Base-by-base conservation (phyloP, 2,329 filamentous ascomycete species). In the Waltergamsia citrina region DNA sequence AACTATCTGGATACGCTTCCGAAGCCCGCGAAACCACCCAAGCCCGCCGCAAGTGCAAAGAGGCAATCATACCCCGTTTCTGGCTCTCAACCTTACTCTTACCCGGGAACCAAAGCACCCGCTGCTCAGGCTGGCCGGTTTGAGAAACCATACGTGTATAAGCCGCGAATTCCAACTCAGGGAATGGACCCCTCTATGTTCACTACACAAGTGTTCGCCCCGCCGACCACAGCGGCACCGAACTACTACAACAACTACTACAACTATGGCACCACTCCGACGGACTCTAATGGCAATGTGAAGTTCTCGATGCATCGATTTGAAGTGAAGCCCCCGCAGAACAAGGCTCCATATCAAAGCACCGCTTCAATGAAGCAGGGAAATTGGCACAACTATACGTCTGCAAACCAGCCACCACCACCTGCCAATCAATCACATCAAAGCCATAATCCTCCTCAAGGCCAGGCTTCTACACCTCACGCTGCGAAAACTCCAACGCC, bases 1-100 rank as follows among this genome's bases (percentile, higher is more conserved):
- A 83, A 81, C 51, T 88, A 81, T 55, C 56, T 87, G 51, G 80
- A 85, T 29, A 78, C 80, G 3, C 63, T 86, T 34, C 75, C 65
- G 33, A 74, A 74, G 43, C 64, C 67, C 5, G 46, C 54, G 4
- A 65, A 60, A 41, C 55, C 59, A 17, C 26, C 26, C 4, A 28
- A 28, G 12, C n/a, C n/a, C n/a, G n/a, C n/a, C n/a, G 7, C 15
- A 11, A 6, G 15, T 17, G 15, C 15, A 30, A 17, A 27, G 12
- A 27, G 25, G 16, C n/a, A 23, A 6, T 28, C 20, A 11, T 25
- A 32, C 8, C 7, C 28, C 7, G 6, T 17, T 8, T 17, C 17
- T 21, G 19, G 36, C 5, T 39, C 35, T 22, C 29, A 43, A 5
- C 33, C 34, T 19, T 39, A 39, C 25, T 31, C 38, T 11, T 29